Base-by-base conservation (phyloP, 2,329 filamentous ascomycete genomes). In the Byssoonygena ceratinophila region DNA sequence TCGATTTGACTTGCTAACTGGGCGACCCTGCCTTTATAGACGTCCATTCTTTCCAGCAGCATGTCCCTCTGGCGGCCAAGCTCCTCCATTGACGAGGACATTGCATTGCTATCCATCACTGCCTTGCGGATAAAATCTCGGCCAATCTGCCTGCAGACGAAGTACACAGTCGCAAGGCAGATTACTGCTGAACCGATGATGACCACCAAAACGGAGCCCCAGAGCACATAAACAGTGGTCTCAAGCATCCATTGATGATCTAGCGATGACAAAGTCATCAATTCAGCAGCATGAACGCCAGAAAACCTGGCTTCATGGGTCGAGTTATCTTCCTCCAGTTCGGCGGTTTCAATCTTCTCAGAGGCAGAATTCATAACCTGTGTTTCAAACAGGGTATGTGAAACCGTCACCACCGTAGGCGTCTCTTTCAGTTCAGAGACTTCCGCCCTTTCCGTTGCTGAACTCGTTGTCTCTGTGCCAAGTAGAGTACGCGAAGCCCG, bases 101-200 rank as follows among this genome's bases (percentile, higher is more conserved):
- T 23, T 20, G 34, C 32, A 2, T 20, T 41, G 32, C 16, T 34
- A 16, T 29, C 34, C 22, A 4, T 18, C 12, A 25, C 27, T 14
- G 23, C 39, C 27, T 41, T 52, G 20, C 27, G 41, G 12, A 25
- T 31, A 14, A 55, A 32, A 2, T 50, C 31, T 31, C 27, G 31
- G 8, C 18, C 22, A 12, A 32, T 11, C 4, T 34, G 4, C 25
- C 23, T 47, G 50, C 40, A 55, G 1, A 47, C 25, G 7, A 22
- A 36, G 36, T 39, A 47, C 8, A 46, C 40, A 20, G 31, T 37
- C 3, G 45, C 7, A 3, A 53, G 20, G 22, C 50, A 29, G 20
- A 48, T 29, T 12, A 40, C 39, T 22, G 40, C 18, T 25, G 49
- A 34, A 6, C 55, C 23, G 8, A 55, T 12, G n/a, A 51, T 20